Evolutionary conservation across 2,329 filamentous ascomycete species (phyloP), one percentile per base, ranked within the genome.

Genomic region (Knoxdaviesia proteae): DNA sequence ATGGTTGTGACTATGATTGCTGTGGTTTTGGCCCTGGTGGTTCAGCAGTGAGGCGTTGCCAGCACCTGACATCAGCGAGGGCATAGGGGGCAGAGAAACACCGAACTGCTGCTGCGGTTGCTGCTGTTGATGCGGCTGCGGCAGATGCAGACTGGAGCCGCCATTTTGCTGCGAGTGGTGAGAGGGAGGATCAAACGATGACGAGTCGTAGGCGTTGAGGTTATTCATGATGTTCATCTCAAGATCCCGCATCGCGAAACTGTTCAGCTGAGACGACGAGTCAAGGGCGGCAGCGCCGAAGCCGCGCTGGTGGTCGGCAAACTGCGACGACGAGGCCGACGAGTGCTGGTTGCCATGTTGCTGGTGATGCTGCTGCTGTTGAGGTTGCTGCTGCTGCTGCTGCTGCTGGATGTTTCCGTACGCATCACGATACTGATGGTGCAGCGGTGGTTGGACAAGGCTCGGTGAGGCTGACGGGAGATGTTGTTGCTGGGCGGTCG

Each of bases 51-150:
- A 20, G 20, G 20, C 20, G 20, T 20, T 20, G 20, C 20, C 20
- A 20, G 20, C 20, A 20, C 20, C 20, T 3, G 20, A 20, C 20
- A 20, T 20, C 20, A 20, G 20, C 20, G 20, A 20, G 20, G 20
- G 51, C 43, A 51, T 47, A 41, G 49, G 50, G n/a, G 46, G 48
- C n/a, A 47, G 48, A 6, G 34, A 46, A 34, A 44, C 45, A 32
- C 44, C 46, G 38, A 36, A 46, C 39, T 51, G 51, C 42, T 49
- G 53, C 38, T 50, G 50, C 39, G 52, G 48, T 29, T 53, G 51
- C 34, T 56, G 53, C 36, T 60, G 59, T 11, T 60, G 51, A 20
- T 58, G 58, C 36, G 57, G 55, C 20, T 61, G 53, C 42, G 59
- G 58, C 38, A 51, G 53, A 48, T 47, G 57, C 46, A 50, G 44